Conservation (phyloP, 805 yeast genomes). For the Metschnikowia bowlesiae region DNA sequence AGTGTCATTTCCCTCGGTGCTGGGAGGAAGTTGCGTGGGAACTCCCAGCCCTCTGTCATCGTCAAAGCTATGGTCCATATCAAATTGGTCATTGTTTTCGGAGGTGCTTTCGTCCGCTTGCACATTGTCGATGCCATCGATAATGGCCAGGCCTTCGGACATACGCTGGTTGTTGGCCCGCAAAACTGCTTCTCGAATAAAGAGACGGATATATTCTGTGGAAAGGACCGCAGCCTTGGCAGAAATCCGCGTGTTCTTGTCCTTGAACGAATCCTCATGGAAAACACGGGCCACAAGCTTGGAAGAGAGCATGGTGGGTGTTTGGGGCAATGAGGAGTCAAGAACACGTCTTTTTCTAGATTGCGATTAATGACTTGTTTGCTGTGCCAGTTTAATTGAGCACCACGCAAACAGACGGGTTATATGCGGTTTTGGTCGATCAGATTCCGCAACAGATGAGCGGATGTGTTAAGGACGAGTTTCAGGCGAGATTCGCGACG, state of each 20-base stretch:
- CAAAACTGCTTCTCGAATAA: slow-evolving; percentile 54
- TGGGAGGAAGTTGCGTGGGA: slow-evolving; percentile 14
- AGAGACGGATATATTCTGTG: slow-evolving; percentile 51
- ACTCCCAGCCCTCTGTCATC: slow-evolving; percentile 14
- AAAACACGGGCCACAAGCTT: slow-evolving; percentile 48
- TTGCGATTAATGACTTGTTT: too few relatives aligned
- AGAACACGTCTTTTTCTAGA: too few relatives aligned
- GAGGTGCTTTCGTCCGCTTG: slow-evolving; percentile 6
- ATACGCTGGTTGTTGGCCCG: slow-evolving; percentile 52
- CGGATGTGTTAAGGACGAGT: too few relatives aligned
- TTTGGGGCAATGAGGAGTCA: background rate
- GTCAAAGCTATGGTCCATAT: slow-evolving; percentile 13
- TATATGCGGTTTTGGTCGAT: too few relatives aligned
- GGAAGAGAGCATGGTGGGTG: slow-evolving; percentile 11
- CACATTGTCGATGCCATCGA: slow-evolving; percentile 33
- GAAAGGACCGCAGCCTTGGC: slow-evolving; percentile 46
- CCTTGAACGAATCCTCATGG: slow-evolving; percentile 47
- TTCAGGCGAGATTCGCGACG: too few relatives aligned
- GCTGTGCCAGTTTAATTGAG: too few relatives aligned
- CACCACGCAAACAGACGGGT: too few relatives aligned
- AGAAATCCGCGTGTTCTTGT: slow-evolving; percentile 44
- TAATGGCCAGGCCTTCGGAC: slow-evolving; percentile 24
- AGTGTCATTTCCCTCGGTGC: slow-evolving; percentile 22
- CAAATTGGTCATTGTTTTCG: slow-evolving; percentile 8
- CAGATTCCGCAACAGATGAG: too few relatives aligned